Conservation (phyloP, 1,139 yeast species). For the Kurtzmaniella quercitrusa region DNA sequence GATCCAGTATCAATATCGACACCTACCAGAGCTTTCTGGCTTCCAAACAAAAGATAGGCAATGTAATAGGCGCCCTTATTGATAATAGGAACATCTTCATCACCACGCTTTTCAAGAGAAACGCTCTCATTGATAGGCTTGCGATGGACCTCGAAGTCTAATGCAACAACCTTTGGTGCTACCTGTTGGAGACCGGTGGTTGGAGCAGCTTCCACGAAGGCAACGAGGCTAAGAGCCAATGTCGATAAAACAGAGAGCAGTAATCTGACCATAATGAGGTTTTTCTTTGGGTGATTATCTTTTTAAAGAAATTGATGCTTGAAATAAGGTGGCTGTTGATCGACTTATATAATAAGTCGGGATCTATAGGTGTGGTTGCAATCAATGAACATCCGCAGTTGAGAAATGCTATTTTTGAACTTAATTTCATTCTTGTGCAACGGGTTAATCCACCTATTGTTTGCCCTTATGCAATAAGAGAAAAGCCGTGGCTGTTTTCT, state of each 20-base stretch:
- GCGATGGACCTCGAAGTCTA: constrained; percentile 6
- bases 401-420: no score
- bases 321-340: neutral
- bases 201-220: neutral
- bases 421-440: no score
- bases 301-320: neutral
- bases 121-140: neutral
- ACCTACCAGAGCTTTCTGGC: constrained; percentile 15
- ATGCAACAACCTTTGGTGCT: constrained; percentile 8
- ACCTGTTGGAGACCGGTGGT: constrained; percentile 6
- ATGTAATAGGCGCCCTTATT: neutral
- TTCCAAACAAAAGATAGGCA: constrained; percentile 14
- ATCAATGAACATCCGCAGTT: no score
- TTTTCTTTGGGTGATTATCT: neutral
- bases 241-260: neutral
- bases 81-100: neutral
- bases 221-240: neutral
- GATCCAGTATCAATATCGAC: constrained; percentile 28
- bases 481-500: no score
- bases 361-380: no score
- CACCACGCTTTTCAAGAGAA: neutral
- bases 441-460: no score
- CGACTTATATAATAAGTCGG: no score
- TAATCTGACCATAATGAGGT: neutral
- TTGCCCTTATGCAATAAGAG: no score